Conservation (phyloP, 2,329 filamentous ascomycete genomes). For the Neofusicoccum sp. region DNA sequence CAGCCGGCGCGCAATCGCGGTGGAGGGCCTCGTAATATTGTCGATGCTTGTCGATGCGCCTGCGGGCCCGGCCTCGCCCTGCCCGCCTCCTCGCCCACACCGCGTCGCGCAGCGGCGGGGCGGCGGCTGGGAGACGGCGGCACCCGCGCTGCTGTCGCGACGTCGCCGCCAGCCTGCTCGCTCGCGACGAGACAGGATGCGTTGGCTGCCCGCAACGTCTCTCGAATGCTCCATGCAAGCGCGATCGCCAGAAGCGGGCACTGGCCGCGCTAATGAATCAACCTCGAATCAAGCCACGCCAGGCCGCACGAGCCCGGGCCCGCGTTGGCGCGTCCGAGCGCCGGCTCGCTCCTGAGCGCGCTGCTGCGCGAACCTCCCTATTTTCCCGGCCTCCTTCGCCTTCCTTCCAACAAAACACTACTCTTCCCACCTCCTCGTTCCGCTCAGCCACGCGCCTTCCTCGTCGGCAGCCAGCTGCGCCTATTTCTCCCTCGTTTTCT, state of each 20-base stretch:
- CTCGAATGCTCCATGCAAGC: conserved; percentile 14
- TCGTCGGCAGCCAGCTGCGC: conserved; percentile 21
- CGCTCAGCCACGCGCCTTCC: conserved; percentile 23
- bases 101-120: background rate
- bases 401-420: conserved; percentile 19
- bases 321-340: conserved; percentile 1
- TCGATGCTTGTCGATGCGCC: background rate
- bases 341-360: conserved; percentile 14
- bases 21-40: conserved; percentile 14
- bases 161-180: background rate
- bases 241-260: conserved; percentile 15
- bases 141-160: too few species aligned
- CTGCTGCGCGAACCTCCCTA: conserved; percentile 17
- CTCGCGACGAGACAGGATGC: background rate
- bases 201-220: background rate
- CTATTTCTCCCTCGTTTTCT: conserved; percentile 40
- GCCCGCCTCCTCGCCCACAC: conserved; percentile 11
- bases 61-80: background rate
- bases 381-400: conserved; percentile 18
- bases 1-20: background rate
- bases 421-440: conserved; percentile 20
- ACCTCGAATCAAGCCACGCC: conserved; percentile 17
- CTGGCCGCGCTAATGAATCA: conserved; percentile 15
- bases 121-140: background rate
- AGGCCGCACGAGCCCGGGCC: conserved; percentile 13